These are phyloP conservation scores for Tylopilus balloui DNA, from an alignment of 768 basidiomycete species.

Conservation along the genomic window DNA sequence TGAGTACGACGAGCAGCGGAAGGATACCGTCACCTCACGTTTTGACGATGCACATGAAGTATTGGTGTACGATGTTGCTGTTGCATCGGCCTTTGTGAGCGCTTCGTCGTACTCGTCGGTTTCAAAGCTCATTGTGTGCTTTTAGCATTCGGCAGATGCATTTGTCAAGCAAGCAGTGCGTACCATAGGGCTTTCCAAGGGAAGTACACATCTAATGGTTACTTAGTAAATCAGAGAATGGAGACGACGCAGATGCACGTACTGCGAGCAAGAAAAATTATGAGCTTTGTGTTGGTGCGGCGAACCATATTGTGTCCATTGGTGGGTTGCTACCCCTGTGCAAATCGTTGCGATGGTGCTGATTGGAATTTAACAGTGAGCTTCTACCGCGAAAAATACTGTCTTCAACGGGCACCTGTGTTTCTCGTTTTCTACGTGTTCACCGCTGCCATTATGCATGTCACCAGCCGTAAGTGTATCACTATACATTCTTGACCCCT, in stretches of 20 bases:
- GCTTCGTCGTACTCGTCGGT: not conserved
- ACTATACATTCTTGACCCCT: not conserved
- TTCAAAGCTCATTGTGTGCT: not conserved
- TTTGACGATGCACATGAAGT: constrained; percentile 78
- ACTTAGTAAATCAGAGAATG: constrained; percentile 34
- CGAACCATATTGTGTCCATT: constrained; percentile 74
- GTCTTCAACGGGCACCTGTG: constrained; percentile 56
- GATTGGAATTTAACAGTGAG: constrained; percentile 36
- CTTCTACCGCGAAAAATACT: constrained; percentile 59
- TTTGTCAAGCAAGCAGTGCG: constrained; percentile 37
- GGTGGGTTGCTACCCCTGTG: constrained; percentile 34
- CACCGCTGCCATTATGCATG: constrained; percentile 76
- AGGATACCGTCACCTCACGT: constrained; percentile 55
- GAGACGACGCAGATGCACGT: constrained; percentile 51
- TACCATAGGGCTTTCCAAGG: not conserved
- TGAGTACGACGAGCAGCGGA: constrained; percentile 19
- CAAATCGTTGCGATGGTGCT: not conserved
- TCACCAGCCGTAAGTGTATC: constrained; percentile 55
- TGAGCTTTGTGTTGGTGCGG: constrained; percentile 69
- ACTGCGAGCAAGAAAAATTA: constrained; percentile 58
- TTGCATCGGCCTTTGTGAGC: constrained; percentile 78
- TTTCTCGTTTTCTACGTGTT: constrained; percentile 79
- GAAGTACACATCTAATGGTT: not conserved
- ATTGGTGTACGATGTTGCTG: constrained; percentile 74
- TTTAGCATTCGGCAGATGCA: constrained; percentile 28